These are phyloP conservation scores for Arthroderma sp. DNA, from an alignment of 2,329 filamentous ascomycete genomes.

Conservation along the genomic window DNA sequence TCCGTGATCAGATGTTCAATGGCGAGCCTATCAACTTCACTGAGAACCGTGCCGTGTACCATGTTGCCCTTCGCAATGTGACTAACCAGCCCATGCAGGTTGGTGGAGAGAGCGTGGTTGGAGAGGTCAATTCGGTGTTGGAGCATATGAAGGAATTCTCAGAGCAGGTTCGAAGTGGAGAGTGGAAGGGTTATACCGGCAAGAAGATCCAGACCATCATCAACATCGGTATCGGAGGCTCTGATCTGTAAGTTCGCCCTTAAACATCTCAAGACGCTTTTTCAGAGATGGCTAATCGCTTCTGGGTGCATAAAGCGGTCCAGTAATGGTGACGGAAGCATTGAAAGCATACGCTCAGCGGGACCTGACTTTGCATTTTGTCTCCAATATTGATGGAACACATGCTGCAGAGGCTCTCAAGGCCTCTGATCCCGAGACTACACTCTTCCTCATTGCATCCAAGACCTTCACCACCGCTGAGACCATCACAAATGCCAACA, in stretches of 20 bases:
- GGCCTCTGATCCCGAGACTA: slow-evolving; percentile 85
- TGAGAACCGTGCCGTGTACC: slow-evolving; percentile 89
- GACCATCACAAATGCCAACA: slow-evolving; percentile 93
- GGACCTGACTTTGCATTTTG: slow-evolving; percentile 85
- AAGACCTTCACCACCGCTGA: slow-evolving; percentile 99
- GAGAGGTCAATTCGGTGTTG: slow-evolving; percentile 79
- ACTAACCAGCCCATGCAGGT: slow-evolving; percentile 70
- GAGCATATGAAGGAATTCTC: slow-evolving; percentile 98
- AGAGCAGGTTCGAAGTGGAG: slow-evolving; percentile 81
- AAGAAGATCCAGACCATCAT: slow-evolving; percentile 95
- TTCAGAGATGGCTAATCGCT: neutral
- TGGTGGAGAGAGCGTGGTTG: slow-evolving; percentile 84
- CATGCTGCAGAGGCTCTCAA: slow-evolving; percentile 90
- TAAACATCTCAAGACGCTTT: neutral
- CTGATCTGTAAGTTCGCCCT: slow-evolving; percentile 65
- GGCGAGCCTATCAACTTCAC: slow-evolving; percentile 99
- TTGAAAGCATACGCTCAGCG: slow-evolving; percentile 86
- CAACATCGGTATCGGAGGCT: slow-evolving; percentile 97
- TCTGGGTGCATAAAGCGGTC: slow-evolving; percentile 49
- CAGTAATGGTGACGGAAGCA: slow-evolving; percentile 97
- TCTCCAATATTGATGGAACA: slow-evolving; percentile 98
- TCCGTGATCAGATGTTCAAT: slow-evolving; percentile 93
- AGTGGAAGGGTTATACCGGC: slow-evolving; percentile 94
- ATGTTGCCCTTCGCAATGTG: slow-evolving; percentile 84
- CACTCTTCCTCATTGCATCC: slow-evolving; percentile 95